A percentile compares a stretch with the other conserved stretches of the same genome.
Evolutionary conservation across 345 rosid genomes (phyloP).

Genomic region (Acer yangbiense): DNA sequence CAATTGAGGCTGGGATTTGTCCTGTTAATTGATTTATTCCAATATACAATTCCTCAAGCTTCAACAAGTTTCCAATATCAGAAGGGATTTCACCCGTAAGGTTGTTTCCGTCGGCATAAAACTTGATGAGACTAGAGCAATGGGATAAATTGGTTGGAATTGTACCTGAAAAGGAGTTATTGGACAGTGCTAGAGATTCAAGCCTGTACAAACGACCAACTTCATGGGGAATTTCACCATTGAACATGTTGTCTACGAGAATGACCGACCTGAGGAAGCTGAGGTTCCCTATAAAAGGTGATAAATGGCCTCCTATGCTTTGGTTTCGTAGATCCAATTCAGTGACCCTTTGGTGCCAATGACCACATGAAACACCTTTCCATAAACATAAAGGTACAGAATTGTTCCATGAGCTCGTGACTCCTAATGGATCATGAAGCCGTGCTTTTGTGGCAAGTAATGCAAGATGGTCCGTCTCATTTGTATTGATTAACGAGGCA

Average conservation of each 20-base stretch:
- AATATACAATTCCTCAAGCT: accelerated
- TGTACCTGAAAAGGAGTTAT: conserved; percentile 18
- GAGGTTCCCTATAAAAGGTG: conserved; percentile 30
- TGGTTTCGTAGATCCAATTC: neutral
- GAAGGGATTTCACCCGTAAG: conserved; percentile 18
- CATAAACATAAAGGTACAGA: conserved; percentile 25
- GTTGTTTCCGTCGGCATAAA: neutral
- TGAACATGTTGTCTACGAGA: neutral
- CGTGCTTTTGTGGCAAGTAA: too few relatives aligned
- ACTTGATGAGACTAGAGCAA: neutral
- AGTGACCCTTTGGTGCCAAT: conserved; percentile 23
- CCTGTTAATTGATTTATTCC: neutral
- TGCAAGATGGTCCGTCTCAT: too few relatives aligned
- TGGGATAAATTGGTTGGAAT: conserved; percentile 23
- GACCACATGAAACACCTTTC: conserved; percentile 23
- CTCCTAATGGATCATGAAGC: too few relatives aligned
- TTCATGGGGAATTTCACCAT: conserved; percentile 17
- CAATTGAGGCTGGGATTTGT: conserved; percentile 9
- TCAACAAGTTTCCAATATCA: too few relatives aligned
- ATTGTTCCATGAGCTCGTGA: too few relatives aligned
- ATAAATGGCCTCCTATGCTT: neutral
- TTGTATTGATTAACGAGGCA: too few relatives aligned
- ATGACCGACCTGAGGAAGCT: conserved; percentile 19
- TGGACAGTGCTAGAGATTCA: accelerated
- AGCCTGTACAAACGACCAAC: conserved; percentile 15